These are phyloP conservation scores for Anaeramoeba flamelloides DNA, from an alignment of 78 protist species.

Conservation along the genomic window DNA sequence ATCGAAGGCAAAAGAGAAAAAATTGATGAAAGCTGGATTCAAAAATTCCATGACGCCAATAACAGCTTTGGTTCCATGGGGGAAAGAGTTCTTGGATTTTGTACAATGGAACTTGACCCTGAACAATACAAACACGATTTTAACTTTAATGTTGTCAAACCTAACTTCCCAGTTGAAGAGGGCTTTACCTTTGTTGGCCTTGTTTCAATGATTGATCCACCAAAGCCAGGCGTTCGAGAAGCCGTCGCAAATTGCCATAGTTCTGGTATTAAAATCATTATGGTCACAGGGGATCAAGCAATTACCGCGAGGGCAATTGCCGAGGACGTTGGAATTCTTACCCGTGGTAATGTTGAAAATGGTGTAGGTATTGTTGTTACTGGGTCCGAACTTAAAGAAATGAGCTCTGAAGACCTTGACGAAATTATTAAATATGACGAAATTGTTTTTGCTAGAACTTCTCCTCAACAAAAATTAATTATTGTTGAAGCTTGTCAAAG, in stretches of 20 bases:
- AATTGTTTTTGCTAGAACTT: conserved; percentile 80
- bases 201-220: conserved; percentile 86
- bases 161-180: conserved; percentile 14
- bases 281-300: conserved; percentile 97
- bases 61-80: too few relatives aligned
- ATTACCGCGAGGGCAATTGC: conserved; percentile 88
- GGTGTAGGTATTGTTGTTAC: conserved; percentile 2
- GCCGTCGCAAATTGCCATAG: conserved; percentile 48
- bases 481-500: conserved; percentile 64
- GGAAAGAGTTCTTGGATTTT: not conserved
- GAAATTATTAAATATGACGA: conserved; percentile 13
- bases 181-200: conserved; percentile 65
- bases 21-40: not conserved
- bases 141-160: conserved; percentile 10
- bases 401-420: conserved; percentile 9
- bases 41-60: not conserved
- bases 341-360: not conserved
- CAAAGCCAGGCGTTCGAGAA: conserved; percentile 61
- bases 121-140: not conserved
- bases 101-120: not conserved
- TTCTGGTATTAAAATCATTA: conserved; percentile 68
- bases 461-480: conserved; percentile 77
- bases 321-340: conserved; percentile 31
- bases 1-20: conserved; percentile 24
- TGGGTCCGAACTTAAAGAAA: not conserved